Evolutionary conservation across 1,284 basidiomycete genomes (phyloP).

Genomic region (Ganoderma sp.): DNA sequence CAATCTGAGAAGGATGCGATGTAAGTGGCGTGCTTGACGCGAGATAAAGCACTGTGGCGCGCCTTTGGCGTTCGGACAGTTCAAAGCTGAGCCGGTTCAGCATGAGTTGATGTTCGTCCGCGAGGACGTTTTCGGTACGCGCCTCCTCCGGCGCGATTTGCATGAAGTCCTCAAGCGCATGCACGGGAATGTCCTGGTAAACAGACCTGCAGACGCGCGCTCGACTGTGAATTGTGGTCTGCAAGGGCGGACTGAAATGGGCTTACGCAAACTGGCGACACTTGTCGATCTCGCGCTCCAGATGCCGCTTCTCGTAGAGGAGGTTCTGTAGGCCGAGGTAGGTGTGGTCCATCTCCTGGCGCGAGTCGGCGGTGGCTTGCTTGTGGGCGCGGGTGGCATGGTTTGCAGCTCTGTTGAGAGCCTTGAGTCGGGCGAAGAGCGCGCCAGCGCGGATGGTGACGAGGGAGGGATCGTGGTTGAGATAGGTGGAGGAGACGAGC

Average conservation of each 20-base stretch:
- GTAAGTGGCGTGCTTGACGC: conserved; percentile 21
- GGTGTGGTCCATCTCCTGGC: conserved; percentile 83
- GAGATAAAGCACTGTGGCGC: conserved; percentile 30
- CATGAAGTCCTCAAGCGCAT: conserved; percentile 68
- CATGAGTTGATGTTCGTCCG: conserved; percentile 79
- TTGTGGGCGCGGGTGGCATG: conserved; percentile 70
- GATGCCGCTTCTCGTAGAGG: conserved; percentile 81
- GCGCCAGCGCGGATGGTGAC: conserved; percentile 70
- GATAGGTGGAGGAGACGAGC: conserved; percentile 56
- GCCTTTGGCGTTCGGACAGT: conserved; percentile 82
- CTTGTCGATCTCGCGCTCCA: conserved; percentile 86
- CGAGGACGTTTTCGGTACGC: conserved; percentile 60
- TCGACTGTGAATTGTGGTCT: conserved; percentile 3
- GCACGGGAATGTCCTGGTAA: conserved; percentile 80
- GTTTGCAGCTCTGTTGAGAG: conserved; percentile 75
- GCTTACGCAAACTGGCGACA: conserved; percentile 84
- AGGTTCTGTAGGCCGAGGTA: conserved; percentile 82
- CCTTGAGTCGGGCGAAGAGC: conserved; percentile 76
- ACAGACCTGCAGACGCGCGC: conserved; percentile 52
- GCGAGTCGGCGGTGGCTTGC: conserved; percentile 73
- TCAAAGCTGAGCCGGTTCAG: conserved; percentile 82
- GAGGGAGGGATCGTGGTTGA: conserved; percentile 54
- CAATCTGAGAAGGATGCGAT: conserved; percentile 51
- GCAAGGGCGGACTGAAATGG: conserved; percentile 9
- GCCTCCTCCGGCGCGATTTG: conserved; percentile 70